These are phyloP conservation scores for Bruguiera sexangula DNA, from an alignment of 345 rosid species.

Conservation along the genomic window DNA sequence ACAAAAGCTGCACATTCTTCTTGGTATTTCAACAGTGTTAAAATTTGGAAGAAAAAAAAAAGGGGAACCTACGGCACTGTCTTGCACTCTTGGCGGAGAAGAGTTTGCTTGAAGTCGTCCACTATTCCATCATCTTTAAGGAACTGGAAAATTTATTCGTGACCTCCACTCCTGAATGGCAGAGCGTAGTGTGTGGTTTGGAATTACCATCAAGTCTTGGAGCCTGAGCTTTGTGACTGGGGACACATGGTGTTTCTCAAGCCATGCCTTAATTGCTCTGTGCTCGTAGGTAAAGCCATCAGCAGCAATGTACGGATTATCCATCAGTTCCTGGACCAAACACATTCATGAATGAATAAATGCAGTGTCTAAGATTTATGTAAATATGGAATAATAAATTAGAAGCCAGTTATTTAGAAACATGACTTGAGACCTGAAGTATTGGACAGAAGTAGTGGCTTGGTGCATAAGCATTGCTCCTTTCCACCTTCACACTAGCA, in stretches of 20 bases:
- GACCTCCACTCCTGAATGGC: constrained; percentile 83
- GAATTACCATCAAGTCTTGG: constrained; percentile 43
- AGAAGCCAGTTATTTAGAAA: background rate
- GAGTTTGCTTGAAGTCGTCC: background rate
- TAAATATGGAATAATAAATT: background rate
- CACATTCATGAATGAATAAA: constrained; percentile 1
- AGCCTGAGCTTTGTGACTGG: constrained; percentile 68
- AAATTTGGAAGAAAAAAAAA: background rate
- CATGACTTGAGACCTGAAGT: constrained; percentile 53
- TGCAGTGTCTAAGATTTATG: background rate
- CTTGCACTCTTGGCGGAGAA: background rate
- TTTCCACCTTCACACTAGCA: constrained; percentile 43
- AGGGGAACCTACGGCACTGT: background rate
- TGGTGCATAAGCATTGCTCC: constrained; percentile 44
- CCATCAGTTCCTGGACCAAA: constrained; percentile 70
- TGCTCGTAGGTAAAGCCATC: constrained; percentile 89
- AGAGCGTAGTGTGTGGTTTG: constrained; percentile 60
- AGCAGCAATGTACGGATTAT: constrained; percentile 79
- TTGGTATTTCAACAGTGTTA: background rate
- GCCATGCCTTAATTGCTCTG: constrained; percentile 70
- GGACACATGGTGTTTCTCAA: constrained; percentile 57
- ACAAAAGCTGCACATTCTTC: background rate
- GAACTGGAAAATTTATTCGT: constrained; percentile 24
- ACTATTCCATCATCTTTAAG: constrained; percentile 1
- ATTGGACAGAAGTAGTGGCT: constrained; percentile 77